These are phyloP conservation scores for Mrakia gelida DNA, from an alignment of 768 basidiomycete genomes.

Conservation along the genomic window DNA sequence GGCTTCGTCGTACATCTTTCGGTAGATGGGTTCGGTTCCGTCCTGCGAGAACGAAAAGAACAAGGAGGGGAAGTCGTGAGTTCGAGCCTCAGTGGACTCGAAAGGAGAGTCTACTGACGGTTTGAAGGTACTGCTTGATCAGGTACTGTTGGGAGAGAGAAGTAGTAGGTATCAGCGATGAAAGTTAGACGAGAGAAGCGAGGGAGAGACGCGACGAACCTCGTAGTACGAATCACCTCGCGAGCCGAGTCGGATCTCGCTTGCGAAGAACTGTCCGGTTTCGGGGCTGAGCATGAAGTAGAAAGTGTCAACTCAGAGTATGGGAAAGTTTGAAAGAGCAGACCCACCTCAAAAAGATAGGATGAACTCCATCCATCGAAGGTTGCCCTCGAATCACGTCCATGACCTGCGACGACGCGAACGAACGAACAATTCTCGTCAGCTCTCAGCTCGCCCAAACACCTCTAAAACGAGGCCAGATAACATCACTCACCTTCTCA, in stretches of 20 bases:
- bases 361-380: slow-evolving; percentile 67
- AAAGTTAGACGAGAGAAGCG: slow-evolving; percentile 56
- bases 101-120: slow-evolving; percentile 49
- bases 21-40: slow-evolving; percentile 68
- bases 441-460: neutral
- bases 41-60: slow-evolving; percentile 45
- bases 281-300: slow-evolving; percentile 47
- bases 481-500: slow-evolving; percentile 54
- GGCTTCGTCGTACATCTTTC: slow-evolving; percentile 83
- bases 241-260: slow-evolving; percentile 82
- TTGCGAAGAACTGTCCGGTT: slow-evolving; percentile 56
- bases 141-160: slow-evolving; percentile 29
- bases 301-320: neutral
- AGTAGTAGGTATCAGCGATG: slow-evolving; percentile 49
- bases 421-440: neutral
- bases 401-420: slow-evolving; percentile 54
- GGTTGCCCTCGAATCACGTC: slow-evolving; percentile 60
- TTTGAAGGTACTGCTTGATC: slow-evolving; percentile 75
- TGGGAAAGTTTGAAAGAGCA: neutral
- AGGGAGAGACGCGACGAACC: neutral
- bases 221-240: slow-evolving; percentile 93
- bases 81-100: neutral
- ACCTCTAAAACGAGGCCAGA: slow-evolving; percentile 39
- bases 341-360: slow-evolving; percentile 75
- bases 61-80: neutral